Percentiles rank a stretch among this genome's conserved stretches.
Evolutionary conservation across 2,329 filamentous ascomycete species (phyloP).

Genomic region (Periconia macrospinosa): DNA sequence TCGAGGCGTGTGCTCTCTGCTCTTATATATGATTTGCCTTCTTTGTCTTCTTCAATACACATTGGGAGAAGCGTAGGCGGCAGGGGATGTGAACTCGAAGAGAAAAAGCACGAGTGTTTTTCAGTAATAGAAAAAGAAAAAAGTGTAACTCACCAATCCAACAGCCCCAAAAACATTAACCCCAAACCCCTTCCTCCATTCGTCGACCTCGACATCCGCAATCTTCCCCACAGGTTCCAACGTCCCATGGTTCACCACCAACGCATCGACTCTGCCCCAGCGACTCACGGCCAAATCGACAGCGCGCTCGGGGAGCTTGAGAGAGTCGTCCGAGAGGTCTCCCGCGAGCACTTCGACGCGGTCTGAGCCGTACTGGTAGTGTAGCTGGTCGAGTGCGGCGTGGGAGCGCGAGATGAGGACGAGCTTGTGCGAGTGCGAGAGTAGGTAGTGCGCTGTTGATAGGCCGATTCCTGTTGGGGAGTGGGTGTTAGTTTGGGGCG

Average conservation of each 20-base stretch:
- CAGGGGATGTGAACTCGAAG: conserved; percentile 4
- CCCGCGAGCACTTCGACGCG: conserved; percentile 60
- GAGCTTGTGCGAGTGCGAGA: conserved; percentile 58
- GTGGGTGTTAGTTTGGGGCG: conserved; percentile 1
- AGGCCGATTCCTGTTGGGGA: conserved; percentile 59
- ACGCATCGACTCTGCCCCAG: conserved; percentile 75
- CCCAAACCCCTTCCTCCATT: conserved; percentile 77
- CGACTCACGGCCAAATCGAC: conserved; percentile 65
- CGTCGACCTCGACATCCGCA: conserved; percentile 65
- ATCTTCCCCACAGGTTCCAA: conserved; percentile 76
- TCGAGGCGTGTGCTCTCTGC: no score
- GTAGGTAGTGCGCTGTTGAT: conserved; percentile 62
- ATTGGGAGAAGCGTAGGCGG: no score
- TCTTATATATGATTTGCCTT: no score
- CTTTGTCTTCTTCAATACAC: no score
- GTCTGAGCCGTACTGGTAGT: conserved; percentile 50
- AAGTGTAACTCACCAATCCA: conserved; percentile 63
- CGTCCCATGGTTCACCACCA: conserved; percentile 87
- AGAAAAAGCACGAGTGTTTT: not conserved
- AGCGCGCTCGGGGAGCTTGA: conserved; percentile 59
- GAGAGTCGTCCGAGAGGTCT: conserved; percentile 54
- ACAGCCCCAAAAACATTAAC: conserved; percentile 86
- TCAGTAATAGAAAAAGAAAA: no score
- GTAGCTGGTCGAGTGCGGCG: conserved; percentile 54
- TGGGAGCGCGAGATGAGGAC: conserved; percentile 61